phyloP scores from a whole-genome alignment of 1,284 basidiomycete species.

The Filobasidium uniguttulatum region DNA sequence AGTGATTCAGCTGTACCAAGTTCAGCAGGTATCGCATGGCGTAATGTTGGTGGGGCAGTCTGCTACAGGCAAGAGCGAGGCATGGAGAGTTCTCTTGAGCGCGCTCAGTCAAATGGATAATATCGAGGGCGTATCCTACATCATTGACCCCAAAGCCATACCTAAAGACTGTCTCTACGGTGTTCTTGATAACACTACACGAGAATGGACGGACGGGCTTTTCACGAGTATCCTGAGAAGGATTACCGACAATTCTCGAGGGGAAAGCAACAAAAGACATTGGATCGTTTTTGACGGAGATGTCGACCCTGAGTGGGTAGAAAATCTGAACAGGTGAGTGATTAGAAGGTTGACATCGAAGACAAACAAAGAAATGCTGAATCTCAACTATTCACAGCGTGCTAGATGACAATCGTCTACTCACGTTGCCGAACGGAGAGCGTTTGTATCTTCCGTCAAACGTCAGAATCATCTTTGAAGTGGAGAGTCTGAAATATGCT shows the following conservation, averaged over 20 bases:
- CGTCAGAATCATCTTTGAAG: slow-evolving; percentile 99
- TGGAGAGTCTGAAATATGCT: slow-evolving; percentile 93
- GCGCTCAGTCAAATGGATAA: slow-evolving; percentile 88
- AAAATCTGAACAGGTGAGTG: slow-evolving; percentile 91
- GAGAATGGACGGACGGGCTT: slow-evolving; percentile 98
- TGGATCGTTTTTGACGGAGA: slow-evolving; percentile 99
- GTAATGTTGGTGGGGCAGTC: slow-evolving; percentile 99
- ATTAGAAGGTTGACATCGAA: no score
- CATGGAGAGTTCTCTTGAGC: slow-evolving; percentile 84
- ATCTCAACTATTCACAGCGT: slow-evolving; percentile 48
- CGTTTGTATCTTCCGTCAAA: slow-evolving; percentile 93
- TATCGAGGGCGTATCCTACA: slow-evolving; percentile 81
- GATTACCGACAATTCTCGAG: slow-evolving; percentile 96
- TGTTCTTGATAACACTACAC: slow-evolving; percentile 89
- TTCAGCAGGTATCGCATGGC: slow-evolving; percentile 98
- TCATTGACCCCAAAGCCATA: slow-evolving; percentile 98
- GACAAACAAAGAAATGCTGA: no score
- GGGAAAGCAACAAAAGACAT: slow-evolving; percentile 89
- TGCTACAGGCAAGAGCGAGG: slow-evolving; percentile 91
- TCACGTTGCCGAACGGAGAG: slow-evolving; percentile 96
- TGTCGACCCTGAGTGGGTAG: slow-evolving; percentile 99
- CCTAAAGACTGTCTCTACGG: slow-evolving; percentile 97
- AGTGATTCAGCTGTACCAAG: slow-evolving; percentile 95
- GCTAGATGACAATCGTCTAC: slow-evolving; percentile 94
- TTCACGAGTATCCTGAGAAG: slow-evolving; percentile 97